phyloP scores from a whole-genome alignment of 2,329 filamentous ascomycete genomes.

The Chaetothyriales sp. region DNA sequence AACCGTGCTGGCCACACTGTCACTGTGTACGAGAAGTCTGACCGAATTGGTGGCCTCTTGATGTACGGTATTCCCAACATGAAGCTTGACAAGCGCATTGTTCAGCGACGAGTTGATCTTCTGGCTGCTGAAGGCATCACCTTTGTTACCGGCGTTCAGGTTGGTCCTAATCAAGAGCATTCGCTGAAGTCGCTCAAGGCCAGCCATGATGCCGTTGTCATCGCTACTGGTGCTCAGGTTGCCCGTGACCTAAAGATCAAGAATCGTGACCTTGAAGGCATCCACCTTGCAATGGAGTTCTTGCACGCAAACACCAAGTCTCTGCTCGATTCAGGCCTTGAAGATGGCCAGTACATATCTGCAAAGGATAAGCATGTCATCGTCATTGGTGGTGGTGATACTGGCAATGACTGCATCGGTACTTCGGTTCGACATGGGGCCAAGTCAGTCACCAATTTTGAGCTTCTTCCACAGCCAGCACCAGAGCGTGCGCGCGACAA shows the following conservation, averaged over 20 bases:
- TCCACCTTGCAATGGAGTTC: slow-evolving; percentile 97
- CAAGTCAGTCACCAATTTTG: slow-evolving; percentile 92
- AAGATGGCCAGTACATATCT: slow-evolving; percentile 74
- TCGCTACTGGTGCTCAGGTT: slow-evolving; percentile 85
- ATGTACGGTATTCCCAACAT: slow-evolving; percentile 99
- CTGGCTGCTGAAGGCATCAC: slow-evolving; percentile 78
- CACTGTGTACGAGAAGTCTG: slow-evolving; percentile 83
- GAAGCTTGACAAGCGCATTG: slow-evolving; percentile 97
- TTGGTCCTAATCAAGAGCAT: slow-evolving; percentile 58
- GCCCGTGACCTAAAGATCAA: slow-evolving; percentile 85
- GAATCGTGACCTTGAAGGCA: slow-evolving; percentile 71
- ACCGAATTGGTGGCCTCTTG: slow-evolving; percentile 76
- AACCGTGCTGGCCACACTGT: slow-evolving; percentile 82
- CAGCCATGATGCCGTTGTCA: slow-evolving; percentile 67
- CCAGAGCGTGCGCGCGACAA: slow-evolving; percentile 83
- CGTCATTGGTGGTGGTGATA: slow-evolving; percentile 94
- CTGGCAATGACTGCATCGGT: slow-evolving; percentile 94
- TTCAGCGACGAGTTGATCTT: slow-evolving; percentile 88
- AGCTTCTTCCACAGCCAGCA: slow-evolving; percentile 82
- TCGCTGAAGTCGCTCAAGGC: slow-evolving; percentile 57
- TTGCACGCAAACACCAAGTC: slow-evolving; percentile 96
- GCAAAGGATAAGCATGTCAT: slow-evolving; percentile 93
- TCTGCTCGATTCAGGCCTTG: slow-evolving; percentile 75
- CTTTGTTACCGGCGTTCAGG: slow-evolving; percentile 61
- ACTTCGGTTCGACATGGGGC: slow-evolving; percentile 90